A percentile compares a stretch with the other conserved stretches of the same genome.
Evolutionary conservation across 768 basidiomycete genomes (phyloP).

Genomic region (Pulveroboletus sp.): DNA sequence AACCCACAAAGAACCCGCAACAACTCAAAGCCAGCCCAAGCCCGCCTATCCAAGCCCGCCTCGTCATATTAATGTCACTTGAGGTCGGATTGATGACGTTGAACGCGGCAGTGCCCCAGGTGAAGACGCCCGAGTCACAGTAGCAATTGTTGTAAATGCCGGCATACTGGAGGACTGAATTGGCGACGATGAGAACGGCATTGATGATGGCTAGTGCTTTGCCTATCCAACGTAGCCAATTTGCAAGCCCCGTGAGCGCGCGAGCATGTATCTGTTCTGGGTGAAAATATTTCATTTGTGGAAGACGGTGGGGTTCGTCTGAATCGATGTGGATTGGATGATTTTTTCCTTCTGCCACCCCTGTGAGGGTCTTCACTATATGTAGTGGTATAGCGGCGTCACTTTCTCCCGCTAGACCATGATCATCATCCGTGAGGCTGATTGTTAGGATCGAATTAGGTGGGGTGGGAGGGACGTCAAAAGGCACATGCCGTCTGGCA

Average conservation of each 20-base stretch:
- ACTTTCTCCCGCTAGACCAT: too few species aligned
- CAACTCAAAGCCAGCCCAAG: conserved; percentile 26
- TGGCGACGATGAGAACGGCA: conserved; percentile 22
- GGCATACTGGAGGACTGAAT: conserved; percentile 30
- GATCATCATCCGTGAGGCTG: neutral
- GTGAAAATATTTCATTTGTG: neutral
- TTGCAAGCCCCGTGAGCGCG: neutral
- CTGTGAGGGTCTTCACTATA: neutral
- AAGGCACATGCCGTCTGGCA: neutral
- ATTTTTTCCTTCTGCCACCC: neutral
- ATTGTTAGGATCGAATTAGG: neutral
- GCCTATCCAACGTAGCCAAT: conserved; percentile 24
- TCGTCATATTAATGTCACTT: conserved; percentile 26
- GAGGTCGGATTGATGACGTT: conserved; percentile 19
- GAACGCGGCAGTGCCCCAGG: conserved; percentile 25
- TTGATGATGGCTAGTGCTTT: conserved; percentile 30
- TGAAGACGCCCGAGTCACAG: conserved; percentile 26
- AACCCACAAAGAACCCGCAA: conserved; percentile 25
- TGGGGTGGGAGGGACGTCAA: neutral
- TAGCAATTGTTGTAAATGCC: conserved; percentile 28
- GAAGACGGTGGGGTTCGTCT: neutral
- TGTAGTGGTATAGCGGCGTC: neutral
- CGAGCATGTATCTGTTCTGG: neutral
- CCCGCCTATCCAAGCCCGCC: conserved; percentile 37
- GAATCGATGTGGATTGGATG: neutral